Evolutionary conservation across 1,284 basidiomycete genomes (phyloP).

Genomic region (Ustilago sp.): DNA sequence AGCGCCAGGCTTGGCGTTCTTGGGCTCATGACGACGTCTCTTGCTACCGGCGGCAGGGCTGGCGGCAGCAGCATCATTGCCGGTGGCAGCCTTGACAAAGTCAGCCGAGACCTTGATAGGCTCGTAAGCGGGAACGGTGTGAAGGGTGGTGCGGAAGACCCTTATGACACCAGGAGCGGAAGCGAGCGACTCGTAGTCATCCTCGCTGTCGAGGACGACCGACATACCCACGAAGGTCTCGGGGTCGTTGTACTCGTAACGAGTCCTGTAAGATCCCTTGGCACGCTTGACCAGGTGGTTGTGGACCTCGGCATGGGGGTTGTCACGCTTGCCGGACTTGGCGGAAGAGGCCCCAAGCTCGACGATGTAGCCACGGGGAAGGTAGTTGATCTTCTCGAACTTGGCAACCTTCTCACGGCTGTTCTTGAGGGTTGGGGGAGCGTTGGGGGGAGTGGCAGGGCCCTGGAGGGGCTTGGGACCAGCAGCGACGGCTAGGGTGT

Average conservation of each 20-base stretch:
- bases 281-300: constrained; percentile 48
- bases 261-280: constrained; percentile 41
- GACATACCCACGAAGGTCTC: constrained; percentile 51
- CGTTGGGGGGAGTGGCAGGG: constrained; percentile 24
- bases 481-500: constrained; percentile 20
- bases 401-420: constrained; percentile 35
- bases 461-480: constrained; percentile 33
- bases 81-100: constrained; percentile 50
- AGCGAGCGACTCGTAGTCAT: constrained; percentile 45
- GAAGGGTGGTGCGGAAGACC: constrained; percentile 40
- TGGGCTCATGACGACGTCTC: constrained; percentile 44
- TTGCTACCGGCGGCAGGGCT: constrained; percentile 10
- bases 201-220: constrained; percentile 50
- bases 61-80: constrained; percentile 21
- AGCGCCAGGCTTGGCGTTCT: constrained; percentile 22
- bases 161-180: constrained; percentile 45
- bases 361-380: constrained; percentile 47
- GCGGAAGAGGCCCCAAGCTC: constrained; percentile 37
- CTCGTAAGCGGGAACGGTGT: constrained; percentile 46
- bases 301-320: constrained; percentile 47
- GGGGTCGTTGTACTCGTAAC: constrained; percentile 53
- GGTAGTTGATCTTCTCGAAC: constrained; percentile 35
- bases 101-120: constrained; percentile 35
- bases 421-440: constrained; percentile 32
- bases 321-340: constrained; percentile 32